Evolutionary conservation across 768 basidiomycete genomes (phyloP).

Genomic region (Panus rudis): DNA sequence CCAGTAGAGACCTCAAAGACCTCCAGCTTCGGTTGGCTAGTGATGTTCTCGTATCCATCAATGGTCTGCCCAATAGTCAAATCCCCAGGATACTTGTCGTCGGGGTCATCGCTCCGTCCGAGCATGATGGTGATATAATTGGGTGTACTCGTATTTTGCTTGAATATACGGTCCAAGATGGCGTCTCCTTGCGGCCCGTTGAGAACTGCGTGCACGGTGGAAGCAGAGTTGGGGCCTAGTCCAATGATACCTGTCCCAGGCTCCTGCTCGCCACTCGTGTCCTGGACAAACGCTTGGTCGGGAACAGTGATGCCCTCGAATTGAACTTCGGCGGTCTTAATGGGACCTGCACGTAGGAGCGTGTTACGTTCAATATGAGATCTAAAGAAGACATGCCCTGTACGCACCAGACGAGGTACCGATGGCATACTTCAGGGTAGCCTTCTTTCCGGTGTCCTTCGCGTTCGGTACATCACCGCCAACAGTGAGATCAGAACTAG

Average conservation of each 20-base stretch:
- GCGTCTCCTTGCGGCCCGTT: constrained; percentile 18
- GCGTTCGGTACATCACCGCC: constrained; percentile 19
- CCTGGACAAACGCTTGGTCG: constrained; percentile 23
- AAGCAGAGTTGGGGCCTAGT: constrained; percentile 25
- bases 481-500: constrained; percentile 26
- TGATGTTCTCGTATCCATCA: constrained; percentile 20
- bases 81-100: constrained; percentile 21
- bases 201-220: constrained; percentile 13
- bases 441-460: constrained; percentile 14
- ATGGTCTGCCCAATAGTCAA: constrained; percentile 25
- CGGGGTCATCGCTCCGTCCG: constrained; percentile 23
- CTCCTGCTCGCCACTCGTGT: constrained; percentile 11
- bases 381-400: background rate
- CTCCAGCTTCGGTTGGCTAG: constrained; percentile 20
- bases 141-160: constrained; percentile 21
- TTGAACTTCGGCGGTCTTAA: constrained; percentile 20
- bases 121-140: constrained; percentile 26
- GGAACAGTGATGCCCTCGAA: constrained; percentile 20
- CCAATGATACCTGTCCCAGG: constrained; percentile 24
- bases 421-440: constrained; percentile 17
- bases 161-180: constrained; percentile 27
- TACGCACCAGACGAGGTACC: constrained; percentile 17
- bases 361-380: background rate
- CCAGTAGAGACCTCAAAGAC: constrained; percentile 14
- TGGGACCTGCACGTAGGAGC: constrained; percentile 12